Evolutionary conservation across 75 land plant genomes (phyloP).

Genomic region (Picea glauca): DNA sequence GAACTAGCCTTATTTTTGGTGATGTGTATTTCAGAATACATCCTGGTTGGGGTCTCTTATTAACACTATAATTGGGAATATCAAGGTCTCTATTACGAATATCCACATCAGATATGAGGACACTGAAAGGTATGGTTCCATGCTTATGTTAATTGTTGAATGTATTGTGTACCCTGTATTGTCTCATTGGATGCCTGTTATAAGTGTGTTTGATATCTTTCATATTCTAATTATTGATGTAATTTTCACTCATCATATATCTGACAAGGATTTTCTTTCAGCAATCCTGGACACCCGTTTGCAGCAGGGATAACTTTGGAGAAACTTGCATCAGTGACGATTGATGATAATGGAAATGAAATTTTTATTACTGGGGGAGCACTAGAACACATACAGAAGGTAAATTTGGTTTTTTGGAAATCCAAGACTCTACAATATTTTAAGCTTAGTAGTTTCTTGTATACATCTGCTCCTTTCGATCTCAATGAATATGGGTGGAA

Average conservation of each 20-base stretch:
- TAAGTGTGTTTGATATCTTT: too few species aligned
- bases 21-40: conserved; percentile 49
- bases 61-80: conserved; percentile 86
- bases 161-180: not conserved
- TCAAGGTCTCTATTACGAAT: conserved; percentile 94
- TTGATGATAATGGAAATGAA: conserved; percentile 92
- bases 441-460: not conserved
- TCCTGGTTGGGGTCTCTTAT: conserved; percentile 96
- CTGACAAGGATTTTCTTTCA: conserved; percentile 19
- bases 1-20: not conserved
- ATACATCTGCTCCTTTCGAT: not conserved
- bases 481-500: too few species aligned
- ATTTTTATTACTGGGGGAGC: conserved; percentile 88
- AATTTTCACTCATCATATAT: not conserved
- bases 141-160: not conserved
- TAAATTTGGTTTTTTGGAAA: conserved; percentile 3
- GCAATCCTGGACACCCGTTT: conserved; percentile 98
- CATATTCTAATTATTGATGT: too few species aligned
- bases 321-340: conserved; percentile 90
- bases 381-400: conserved; percentile 90
- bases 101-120: conserved; percentile 98
- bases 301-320: conserved; percentile 81
- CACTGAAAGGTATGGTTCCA: conserved; percentile 67
- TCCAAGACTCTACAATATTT: not conserved
- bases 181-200: not conserved